Evolutionary conservation across 2,329 filamentous ascomycete species (phyloP), one percentile per base, ranked within the genome.

Genomic region (Sarocladium kiliense): DNA sequence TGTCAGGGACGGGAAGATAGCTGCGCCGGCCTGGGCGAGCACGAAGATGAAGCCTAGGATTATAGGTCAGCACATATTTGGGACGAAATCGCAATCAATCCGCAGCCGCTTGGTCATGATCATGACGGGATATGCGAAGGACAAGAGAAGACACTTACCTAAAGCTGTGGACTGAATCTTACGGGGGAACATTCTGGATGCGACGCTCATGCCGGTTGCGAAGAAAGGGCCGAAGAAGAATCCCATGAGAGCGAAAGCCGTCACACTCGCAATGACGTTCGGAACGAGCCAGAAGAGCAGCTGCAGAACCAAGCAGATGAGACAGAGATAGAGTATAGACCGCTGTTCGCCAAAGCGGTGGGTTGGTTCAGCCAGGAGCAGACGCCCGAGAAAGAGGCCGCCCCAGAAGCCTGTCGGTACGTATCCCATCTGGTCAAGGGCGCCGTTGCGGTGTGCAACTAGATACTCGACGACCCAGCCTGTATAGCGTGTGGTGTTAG

Each of bases 391-490:
- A n/a, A 54, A 44, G 12, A 54, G 23, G 27, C 55, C 55, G 9
- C 39, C 55, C 47, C 49, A 44, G 55, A 56, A 56, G 19, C 55
- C 55, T 12, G 55, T 44, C 9, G 55, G 42, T 12, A 51, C 55
- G 39, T 56, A 56, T 25, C 55, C 55, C 49, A 56, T 39, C 26
- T 47, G n/a, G 16, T 27, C 23, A n/a, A 54, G 27, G 19, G 37
- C 25, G 32, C 55, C 55, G 27, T 54, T 27, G 18, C 55, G 49
- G 30, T 47, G n/a, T n/a, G 51, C 25, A 19, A 37, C 54, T 27
- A 58, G 55, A 25, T 56, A 58, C 41, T 58, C 55, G 30, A 58
- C 57, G 1, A 57, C 55, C 57, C 55, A 56, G 27, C 51, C 54
- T 56, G 21, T n/a, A 21, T 7, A 54, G 30, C n/a, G n/a, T n/a